A percentile compares a stretch with the other conserved stretches of the same genome.
Evolutionary conservation across 495 filamentous ascomycete species (phyloP).

Genomic region (Penicillium steckii): DNA sequence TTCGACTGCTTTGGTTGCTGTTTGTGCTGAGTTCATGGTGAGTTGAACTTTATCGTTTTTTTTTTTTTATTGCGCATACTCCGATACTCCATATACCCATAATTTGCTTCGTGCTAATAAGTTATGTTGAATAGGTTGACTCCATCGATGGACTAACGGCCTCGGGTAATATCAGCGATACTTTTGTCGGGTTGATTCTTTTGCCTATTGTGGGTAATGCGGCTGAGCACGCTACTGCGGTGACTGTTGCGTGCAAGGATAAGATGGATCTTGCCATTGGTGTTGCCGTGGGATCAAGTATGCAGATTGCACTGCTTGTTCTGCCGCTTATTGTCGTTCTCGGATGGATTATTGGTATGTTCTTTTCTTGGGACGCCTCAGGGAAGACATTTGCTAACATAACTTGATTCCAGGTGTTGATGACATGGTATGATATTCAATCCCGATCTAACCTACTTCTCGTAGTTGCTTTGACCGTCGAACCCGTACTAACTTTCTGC

Average conservation of each 20-base stretch:
- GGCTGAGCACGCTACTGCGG: constrained; percentile 83
- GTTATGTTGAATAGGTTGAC: constrained; percentile 47
- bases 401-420: constrained; percentile 29
- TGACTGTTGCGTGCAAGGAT: constrained; percentile 83
- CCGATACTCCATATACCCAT: too few relatives aligned
- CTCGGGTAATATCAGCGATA: constrained; percentile 56
- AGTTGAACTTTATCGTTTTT: background rate
- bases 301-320: constrained; percentile 83
- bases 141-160: constrained; percentile 70
- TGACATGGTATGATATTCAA: constrained; percentile 33
- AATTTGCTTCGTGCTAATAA: too few relatives aligned
- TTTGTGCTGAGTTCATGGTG: constrained; percentile 89
- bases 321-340: constrained; percentile 76
- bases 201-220: constrained; percentile 90
- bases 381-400: background rate
- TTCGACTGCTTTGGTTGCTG: constrained; percentile 76
- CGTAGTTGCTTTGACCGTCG: too few relatives aligned
- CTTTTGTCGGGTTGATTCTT: constrained; percentile 82
- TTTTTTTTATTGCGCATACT: background rate
- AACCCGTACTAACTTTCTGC: constrained; percentile 20
- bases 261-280: constrained; percentile 90
- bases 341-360: constrained; percentile 74
- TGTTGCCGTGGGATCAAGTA: constrained; percentile 78
- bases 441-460: too few relatives aligned
- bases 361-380: background rate